phyloP scores from a whole-genome alignment of 169 alveolate species.

The Plasmodium falciparum region DNA sequence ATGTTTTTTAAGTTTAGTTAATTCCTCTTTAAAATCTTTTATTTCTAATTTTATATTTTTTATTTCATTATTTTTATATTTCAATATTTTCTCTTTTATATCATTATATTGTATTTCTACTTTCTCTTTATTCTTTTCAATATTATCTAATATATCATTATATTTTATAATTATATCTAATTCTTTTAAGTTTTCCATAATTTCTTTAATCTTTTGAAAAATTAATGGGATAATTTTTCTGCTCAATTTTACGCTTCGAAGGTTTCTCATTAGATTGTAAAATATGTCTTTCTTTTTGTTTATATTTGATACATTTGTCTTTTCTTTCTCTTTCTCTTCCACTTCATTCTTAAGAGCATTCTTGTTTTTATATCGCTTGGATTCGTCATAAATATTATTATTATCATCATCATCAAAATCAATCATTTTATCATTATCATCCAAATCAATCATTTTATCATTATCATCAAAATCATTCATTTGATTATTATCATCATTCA shows the following conservation, averaged over 20 bases:
- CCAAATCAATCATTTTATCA: too few relatives aligned
- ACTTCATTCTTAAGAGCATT: background rate
- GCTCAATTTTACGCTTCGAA: slow-evolving; percentile 63
- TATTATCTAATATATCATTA: slow-evolving; percentile 78
- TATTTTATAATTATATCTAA: slow-evolving; percentile 32
- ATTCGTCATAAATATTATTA: too few relatives aligned
- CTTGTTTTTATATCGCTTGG: too few relatives aligned
- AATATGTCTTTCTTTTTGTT: slow-evolving; percentile 51
- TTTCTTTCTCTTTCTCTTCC: background rate
- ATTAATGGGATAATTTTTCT: slow-evolving; percentile 56
- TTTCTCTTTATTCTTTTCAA: slow-evolving; percentile 88
- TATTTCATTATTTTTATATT: slow-evolving; percentile 67
- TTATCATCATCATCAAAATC: too few relatives aligned
- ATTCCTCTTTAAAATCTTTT: slow-evolving; percentile 52
- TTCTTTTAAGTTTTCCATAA: slow-evolving; percentile 53
- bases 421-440: too few relatives aligned
- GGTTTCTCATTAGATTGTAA: slow-evolving; percentile 67
- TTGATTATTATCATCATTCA: too few relatives aligned
- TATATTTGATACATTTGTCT: background rate
- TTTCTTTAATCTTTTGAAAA: slow-evolving; percentile 63
- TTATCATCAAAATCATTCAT: too few relatives aligned
- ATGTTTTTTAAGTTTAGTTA: slow-evolving; percentile 82
- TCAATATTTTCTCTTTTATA: slow-evolving; percentile 87
- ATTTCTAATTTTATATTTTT: slow-evolving; percentile 57
- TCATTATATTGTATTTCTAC: slow-evolving; percentile 89